Conservation (phyloP, 208 protist species). For the Naegleria fowleri region DNA sequence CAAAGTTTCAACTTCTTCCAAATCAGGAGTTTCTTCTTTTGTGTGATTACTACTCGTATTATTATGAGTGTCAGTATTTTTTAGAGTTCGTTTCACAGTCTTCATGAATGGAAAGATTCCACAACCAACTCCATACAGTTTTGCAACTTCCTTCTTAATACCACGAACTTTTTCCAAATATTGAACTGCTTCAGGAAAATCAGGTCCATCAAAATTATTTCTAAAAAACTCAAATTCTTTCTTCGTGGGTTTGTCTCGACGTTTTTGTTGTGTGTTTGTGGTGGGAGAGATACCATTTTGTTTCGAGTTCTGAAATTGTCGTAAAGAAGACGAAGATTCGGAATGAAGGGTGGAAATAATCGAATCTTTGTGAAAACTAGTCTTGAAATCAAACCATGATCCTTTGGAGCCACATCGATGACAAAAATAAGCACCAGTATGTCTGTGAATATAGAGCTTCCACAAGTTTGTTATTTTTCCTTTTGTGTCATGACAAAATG, state of each 20-base stretch:
- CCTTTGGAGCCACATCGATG: slow-evolving; percentile 47
- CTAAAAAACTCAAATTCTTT: neutral
- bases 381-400: slow-evolving; percentile 26
- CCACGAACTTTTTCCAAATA: neutral
- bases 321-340: slow-evolving; percentile 40
- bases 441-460: slow-evolving; percentile 49
- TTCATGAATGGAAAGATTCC: slow-evolving; percentile 34
- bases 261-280: slow-evolving; percentile 14
- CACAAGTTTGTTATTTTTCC: slow-evolving; percentile 44
- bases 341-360: slow-evolving; percentile 43
- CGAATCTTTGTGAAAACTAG: neutral
- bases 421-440: slow-evolving; percentile 44
- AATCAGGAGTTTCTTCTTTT: too few species aligned
- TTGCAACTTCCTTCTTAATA: slow-evolving; percentile 30
- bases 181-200: neutral
- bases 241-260: slow-evolving; percentile 8
- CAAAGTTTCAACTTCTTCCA: slow-evolving; percentile 20
- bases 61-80: neutral
- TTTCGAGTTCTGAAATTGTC: too few species aligned
- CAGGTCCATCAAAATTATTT: neutral
- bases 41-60: too few species aligned
- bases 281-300: neutral
- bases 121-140: slow-evolving; percentile 43
- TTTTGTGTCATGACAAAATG: slow-evolving; percentile 47
- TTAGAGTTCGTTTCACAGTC: neutral